Evolutionary conservation across 2,329 filamentous ascomycete species (phyloP).

Genomic region (Periconia digitata): DNA sequence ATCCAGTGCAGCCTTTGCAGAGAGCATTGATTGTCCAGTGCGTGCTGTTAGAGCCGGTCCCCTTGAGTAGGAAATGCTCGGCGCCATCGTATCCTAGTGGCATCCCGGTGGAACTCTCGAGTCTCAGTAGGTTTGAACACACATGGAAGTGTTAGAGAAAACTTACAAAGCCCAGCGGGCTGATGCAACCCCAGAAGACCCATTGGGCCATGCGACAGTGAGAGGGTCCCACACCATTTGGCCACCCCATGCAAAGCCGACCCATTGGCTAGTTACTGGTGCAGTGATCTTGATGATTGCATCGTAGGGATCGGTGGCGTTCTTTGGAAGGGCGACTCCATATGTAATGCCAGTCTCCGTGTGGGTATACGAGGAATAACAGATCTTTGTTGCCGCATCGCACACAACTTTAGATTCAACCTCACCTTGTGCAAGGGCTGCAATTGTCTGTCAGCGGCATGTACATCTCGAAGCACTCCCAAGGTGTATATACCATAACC

Average conservation of each 20-base stretch:
- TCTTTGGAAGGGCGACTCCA: conserved; percentile 34
- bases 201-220: conserved; percentile 35
- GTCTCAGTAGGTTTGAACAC: conserved; percentile 15
- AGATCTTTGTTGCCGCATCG: conserved; percentile 34
- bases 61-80: conserved; percentile 31
- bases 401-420: conserved; percentile 30
- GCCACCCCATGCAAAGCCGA: conserved; percentile 36
- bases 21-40: conserved; percentile 35
- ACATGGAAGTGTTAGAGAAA: not conserved
- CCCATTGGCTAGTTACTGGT: conserved; percentile 28
- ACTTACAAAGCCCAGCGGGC: conserved; percentile 37
- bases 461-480: not conserved
- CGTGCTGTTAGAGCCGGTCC: conserved; percentile 33
- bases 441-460: conserved; percentile 10
- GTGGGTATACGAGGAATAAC: conserved; percentile 33
- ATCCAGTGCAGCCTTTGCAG: conserved; percentile 35
- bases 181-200: conserved; percentile 27
- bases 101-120: conserved; percentile 25
- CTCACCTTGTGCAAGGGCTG: conserved; percentile 34
- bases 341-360: conserved; percentile 30
- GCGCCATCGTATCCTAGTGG: conserved; percentile 31
- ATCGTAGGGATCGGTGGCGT: conserved; percentile 32
- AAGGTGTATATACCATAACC: conserved; percentile 21
- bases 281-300: conserved; percentile 33
- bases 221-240: conserved; percentile 38